Conservation (phyloP, 768 basidiomycete species). For the Tricholoma matsutake region DNA sequence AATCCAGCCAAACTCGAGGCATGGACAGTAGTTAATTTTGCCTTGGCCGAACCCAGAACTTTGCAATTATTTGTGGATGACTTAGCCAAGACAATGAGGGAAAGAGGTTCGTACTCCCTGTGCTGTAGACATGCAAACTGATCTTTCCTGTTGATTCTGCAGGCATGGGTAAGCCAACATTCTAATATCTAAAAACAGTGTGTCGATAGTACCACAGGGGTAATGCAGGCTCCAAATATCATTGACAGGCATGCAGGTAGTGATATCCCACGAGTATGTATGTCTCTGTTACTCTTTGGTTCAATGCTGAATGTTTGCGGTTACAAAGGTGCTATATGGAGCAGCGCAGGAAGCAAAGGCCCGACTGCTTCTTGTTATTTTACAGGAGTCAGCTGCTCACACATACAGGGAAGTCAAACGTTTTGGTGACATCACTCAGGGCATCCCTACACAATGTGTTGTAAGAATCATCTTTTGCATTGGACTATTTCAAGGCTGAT, state of each 20-base stretch:
- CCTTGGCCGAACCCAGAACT: conserved; percentile 9
- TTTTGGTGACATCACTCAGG: conserved; percentile 41
- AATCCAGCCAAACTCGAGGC: conserved; percentile 12
- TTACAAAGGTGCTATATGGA: conserved; percentile 9
- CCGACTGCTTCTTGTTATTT: conserved; percentile 25
- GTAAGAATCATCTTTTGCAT: conserved; percentile 31
- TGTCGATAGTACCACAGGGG: background rate
- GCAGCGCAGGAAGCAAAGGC: conserved; percentile 9
- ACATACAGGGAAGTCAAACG: conserved; percentile 30
- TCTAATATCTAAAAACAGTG: background rate
- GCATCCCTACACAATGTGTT: conserved; percentile 64
- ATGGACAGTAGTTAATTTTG: conserved; percentile 27
- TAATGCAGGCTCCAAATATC: conserved; percentile 6
- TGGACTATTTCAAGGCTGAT: background rate
- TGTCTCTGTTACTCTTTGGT: background rate
- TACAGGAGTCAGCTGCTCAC: conserved; percentile 27
- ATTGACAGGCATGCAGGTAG: conserved; percentile 5
- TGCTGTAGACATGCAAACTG: background rate
- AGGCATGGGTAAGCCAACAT: conserved; percentile 16
- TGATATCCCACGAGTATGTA: conserved; percentile 5
- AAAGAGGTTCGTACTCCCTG: conserved; percentile 18
- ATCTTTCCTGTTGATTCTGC: background rate
- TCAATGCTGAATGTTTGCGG: background rate
- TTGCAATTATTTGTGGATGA: conserved; percentile 20
- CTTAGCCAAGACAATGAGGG: conserved; percentile 19